These are phyloP conservation scores for Powellomyces hirtus DNA, from an alignment of 192 early-diverging fungal species.

Conservation along the genomic window DNA sequence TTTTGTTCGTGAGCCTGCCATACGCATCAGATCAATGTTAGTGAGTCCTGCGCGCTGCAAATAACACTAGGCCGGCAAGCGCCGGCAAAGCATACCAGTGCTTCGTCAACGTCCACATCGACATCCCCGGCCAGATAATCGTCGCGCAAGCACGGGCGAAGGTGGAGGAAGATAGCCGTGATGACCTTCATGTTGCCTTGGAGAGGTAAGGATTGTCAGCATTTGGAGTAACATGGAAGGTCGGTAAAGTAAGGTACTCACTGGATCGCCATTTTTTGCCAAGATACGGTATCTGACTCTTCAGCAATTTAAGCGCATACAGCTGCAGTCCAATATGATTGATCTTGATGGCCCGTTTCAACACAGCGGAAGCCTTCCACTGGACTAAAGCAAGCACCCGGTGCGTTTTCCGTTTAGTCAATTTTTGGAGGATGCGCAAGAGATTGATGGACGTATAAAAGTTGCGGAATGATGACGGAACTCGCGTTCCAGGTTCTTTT, in stretches of 20 bases:
- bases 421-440: constrained; percentile 72
- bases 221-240: neutral
- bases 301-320: constrained; percentile 77
- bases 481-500: too few relatives aligned
- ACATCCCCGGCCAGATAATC: constrained; percentile 71
- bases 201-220: neutral
- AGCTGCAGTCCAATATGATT: constrained; percentile 62
- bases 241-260: constrained; percentile 34
- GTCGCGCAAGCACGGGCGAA: constrained; percentile 62
- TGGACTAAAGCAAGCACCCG: constrained; percentile 75
- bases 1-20: constrained; percentile 70
- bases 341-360: constrained; percentile 76
- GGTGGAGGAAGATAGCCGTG: constrained; percentile 67
- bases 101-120: constrained; percentile 71
- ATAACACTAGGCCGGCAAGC: too few relatives aligned
- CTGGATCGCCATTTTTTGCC: constrained; percentile 79
- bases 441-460: constrained; percentile 68
- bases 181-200: constrained; percentile 79
- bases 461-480: constrained; percentile 24
- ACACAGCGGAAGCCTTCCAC: constrained; percentile 78
- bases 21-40: neutral
- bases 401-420: constrained; percentile 76
- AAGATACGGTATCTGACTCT: constrained; percentile 74
- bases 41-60: too few relatives aligned
- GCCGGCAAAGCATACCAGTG: too few relatives aligned